A percentile compares a stretch with the other conserved stretches of the same genome.
phyloP scores from a whole-genome alignment of 495 filamentous ascomycete genomes.

The Pyrenula massariospora region DNA sequence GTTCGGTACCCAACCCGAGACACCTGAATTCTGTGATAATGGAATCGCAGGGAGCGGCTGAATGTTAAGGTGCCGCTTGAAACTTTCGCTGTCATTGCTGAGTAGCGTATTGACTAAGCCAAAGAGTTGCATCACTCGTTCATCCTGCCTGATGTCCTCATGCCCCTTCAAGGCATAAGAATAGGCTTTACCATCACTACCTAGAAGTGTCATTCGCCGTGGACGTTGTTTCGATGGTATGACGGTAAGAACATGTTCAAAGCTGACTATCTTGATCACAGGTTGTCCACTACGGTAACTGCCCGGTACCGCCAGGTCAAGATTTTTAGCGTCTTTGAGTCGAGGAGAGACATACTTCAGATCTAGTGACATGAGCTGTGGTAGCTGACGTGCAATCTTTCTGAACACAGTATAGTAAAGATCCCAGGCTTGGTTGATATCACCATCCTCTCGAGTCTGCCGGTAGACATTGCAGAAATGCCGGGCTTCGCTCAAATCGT shows the following conservation, averaged over 20 bases:
- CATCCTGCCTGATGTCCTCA: conserved; percentile 96
- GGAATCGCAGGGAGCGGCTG: conserved; percentile 92
- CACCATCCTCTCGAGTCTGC: conserved; percentile 73
- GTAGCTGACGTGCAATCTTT: conserved; percentile 86
- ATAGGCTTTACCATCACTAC: conserved; percentile 77
- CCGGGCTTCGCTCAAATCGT: conserved; percentile 84
- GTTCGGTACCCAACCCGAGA: conserved; percentile 95
- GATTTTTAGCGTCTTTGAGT: conserved; percentile 65
- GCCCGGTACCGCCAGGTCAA: conserved; percentile 86
- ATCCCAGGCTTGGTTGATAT: conserved; percentile 97
- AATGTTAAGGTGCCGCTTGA: conserved; percentile 92
- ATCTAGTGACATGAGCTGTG: conserved; percentile 83
- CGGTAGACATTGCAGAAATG: conserved; percentile 93
- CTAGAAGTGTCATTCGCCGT: conserved; percentile 74
- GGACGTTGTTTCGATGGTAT: conserved; percentile 96
- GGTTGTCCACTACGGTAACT: conserved; percentile 85
- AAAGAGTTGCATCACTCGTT: conserved; percentile 98
- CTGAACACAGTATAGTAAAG: conserved; percentile 96
- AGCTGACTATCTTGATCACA: conserved; percentile 74
- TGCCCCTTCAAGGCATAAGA: conserved; percentile 89
- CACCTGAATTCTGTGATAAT: conserved; percentile 87
- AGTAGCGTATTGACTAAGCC: conserved; percentile 91
- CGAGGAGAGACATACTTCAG: conserved; percentile 93
- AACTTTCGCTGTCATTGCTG: conserved; percentile 82
- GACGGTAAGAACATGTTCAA: conserved; percentile 79